Conservation (phyloP, 306 rosid genomes). For the Echinosophora koreensis region DNA sequence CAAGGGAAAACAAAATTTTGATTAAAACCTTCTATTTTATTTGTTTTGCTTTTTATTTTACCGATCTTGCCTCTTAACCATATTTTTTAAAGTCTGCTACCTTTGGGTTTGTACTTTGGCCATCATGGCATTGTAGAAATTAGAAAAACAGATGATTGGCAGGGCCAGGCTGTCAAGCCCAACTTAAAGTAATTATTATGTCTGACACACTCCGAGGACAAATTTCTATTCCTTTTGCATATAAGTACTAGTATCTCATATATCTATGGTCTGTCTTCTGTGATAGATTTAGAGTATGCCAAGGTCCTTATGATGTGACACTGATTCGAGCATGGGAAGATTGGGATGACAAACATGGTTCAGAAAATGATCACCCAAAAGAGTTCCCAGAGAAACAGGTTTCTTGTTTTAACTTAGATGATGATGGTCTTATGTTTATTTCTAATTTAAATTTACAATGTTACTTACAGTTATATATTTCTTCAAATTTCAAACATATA, state of each 20-base stretch:
- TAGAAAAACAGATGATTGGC: conserved; percentile 25
- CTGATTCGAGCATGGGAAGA: conserved; percentile 86
- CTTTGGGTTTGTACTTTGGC: conserved; percentile 12
- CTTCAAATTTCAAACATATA: background rate
- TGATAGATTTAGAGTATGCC: conserved; percentile 79
- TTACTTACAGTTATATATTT: conserved; percentile 16
- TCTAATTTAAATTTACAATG: conserved; percentile 36
- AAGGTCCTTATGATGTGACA: conserved; percentile 74
- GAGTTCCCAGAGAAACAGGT: conserved; percentile 91
- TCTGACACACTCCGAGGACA: background rate
- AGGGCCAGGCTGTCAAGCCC: background rate
- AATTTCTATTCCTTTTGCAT: conserved; percentile 18
- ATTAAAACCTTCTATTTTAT: background rate
- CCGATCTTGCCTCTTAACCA: conserved; percentile 11
- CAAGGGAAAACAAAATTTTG: conserved; percentile 21
- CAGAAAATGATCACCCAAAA: conserved; percentile 91
- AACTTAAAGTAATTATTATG: conserved; percentile 17
- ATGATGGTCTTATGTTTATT: conserved; percentile 21
- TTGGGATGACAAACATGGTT: conserved; percentile 74
- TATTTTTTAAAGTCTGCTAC: background rate
- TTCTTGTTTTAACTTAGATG: conserved; percentile 32
- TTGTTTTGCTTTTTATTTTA: background rate
- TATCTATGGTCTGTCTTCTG: conserved; percentile 43
- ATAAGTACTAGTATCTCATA: conserved; percentile 38
- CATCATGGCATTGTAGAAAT: conserved; percentile 18